Percentiles rank a stretch among this genome's conserved stretches.
Evolutionary conservation across 192 early-diverging fungal species (phyloP).

Genomic region (Coemansia sp.): DNA sequence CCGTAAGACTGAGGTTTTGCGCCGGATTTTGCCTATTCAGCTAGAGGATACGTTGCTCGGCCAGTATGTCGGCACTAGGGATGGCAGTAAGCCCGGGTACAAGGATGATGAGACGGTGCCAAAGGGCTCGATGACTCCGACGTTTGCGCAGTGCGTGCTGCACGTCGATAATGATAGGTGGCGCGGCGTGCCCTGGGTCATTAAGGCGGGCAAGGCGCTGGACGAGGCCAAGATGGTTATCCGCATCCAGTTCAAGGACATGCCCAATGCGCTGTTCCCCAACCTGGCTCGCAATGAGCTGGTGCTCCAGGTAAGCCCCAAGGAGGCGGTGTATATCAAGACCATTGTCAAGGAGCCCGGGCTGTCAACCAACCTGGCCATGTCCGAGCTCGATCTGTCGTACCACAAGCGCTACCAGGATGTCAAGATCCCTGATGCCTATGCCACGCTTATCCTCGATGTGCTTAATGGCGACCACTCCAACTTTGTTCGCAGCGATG

Average conservation of each 20-base stretch:
- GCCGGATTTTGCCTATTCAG: constrained; percentile 75
- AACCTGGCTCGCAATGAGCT: constrained; percentile 90
- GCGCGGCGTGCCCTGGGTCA: constrained; percentile 70
- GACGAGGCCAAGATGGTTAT: constrained; percentile 93
- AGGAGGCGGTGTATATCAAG: constrained; percentile 97
- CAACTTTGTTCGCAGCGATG: constrained; percentile 94
- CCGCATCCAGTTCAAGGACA: constrained; percentile 96
- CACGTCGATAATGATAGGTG: constrained; percentile 95
- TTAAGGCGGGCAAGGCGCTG: constrained; percentile 89
- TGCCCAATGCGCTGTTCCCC: constrained; percentile 80
- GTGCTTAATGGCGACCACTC: constrained; percentile 90
- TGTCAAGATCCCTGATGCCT: constrained; percentile 95
- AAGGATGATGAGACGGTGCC: constrained; percentile 91
- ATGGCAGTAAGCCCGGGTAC: constrained; percentile 89
- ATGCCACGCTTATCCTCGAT: constrained; percentile 95
- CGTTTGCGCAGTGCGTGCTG: constrained; percentile 87
- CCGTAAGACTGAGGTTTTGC: constrained; percentile 93
- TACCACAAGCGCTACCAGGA: constrained; percentile 90
- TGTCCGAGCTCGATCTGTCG: constrained; percentile 92
- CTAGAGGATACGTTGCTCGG: constrained; percentile 88
- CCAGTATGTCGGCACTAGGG: constrained; percentile 82
- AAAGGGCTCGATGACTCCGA: constrained; percentile 83
- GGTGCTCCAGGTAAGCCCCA: constrained; percentile 92
- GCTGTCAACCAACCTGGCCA: constrained; percentile 78
- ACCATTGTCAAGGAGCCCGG: constrained; percentile 96